Evolutionary conservation across 1,284 basidiomycete species (phyloP).

Genomic region (Puccinia horiana): DNA sequence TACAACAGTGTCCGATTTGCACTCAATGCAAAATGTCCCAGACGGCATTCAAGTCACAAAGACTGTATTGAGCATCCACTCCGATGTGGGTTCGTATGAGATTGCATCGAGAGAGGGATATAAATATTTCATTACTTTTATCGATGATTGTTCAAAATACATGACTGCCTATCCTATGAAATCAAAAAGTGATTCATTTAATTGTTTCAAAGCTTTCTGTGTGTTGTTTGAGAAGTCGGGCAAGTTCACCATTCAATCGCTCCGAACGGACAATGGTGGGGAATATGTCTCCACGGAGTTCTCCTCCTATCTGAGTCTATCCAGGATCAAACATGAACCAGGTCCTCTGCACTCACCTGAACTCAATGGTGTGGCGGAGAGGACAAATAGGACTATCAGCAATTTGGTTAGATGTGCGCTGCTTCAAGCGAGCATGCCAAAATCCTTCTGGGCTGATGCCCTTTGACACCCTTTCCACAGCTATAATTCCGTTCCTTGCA

Average conservation of each 20-base stretch:
- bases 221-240: conserved; percentile 54
- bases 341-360: conserved; percentile 24
- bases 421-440: background rate
- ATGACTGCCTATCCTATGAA: background rate
- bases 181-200: background rate
- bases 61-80: background rate
- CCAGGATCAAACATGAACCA: background rate
- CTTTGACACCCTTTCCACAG: background rate
- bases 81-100: conserved; percentile 15
- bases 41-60: background rate
- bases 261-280: conserved; percentile 11
- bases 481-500: background rate
- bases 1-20: background rate
- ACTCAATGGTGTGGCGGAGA: conserved; percentile 11
- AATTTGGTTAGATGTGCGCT: background rate
- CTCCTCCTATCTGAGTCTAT: background rate
- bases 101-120: background rate
- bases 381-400: background rate
- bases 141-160: background rate
- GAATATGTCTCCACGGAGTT: background rate
- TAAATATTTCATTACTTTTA: background rate
- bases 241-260: conserved; percentile 35
- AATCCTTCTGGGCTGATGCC: conserved; percentile 20
- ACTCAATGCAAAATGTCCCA: conserved; percentile 12
- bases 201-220: conserved; percentile 57